Conservation (phyloP, 1,139 yeast genomes). For the Sugiyamaella xylanicola region DNA sequence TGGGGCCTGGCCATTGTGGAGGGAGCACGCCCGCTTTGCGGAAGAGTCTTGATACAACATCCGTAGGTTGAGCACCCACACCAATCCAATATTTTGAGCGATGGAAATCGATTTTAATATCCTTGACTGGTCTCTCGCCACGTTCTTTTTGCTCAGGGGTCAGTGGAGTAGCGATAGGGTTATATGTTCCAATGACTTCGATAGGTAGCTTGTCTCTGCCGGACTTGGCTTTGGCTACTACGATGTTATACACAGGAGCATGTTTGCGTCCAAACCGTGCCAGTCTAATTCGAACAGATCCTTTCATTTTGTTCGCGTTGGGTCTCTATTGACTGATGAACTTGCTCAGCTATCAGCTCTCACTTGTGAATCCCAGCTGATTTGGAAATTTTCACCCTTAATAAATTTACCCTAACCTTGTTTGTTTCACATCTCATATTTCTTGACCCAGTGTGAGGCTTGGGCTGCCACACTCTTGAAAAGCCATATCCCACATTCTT, state of each 20-base stretch:
- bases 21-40: conserved; percentile 65
- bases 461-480: no score
- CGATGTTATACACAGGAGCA: conserved; percentile 88
- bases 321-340: background rate
- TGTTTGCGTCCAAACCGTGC: conserved; percentile 92
- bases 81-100: conserved; percentile 98
- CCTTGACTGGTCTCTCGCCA: conserved; percentile 69
- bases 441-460: no score
- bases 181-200: conserved; percentile 92
- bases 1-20: conserved; percentile 63
- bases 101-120: conserved; percentile 78
- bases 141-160: conserved; percentile 57
- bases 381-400: background rate
- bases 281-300: conserved; percentile 65
- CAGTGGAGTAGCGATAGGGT: conserved; percentile 77
- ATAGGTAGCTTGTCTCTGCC: conserved; percentile 87
- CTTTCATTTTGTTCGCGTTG: conserved; percentile 37
- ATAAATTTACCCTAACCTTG: no score
- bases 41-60: conserved; percentile 73
- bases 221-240: conserved; percentile 71
- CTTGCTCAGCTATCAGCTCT: no score
- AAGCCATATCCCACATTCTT: no score
- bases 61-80: conserved; percentile 97
- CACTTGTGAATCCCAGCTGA: background rate
- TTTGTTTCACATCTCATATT: no score